Evolutionary conservation across 108 stramenopile genomes (phyloP).

Genomic region (Fragilaria crotonensis): DNA sequence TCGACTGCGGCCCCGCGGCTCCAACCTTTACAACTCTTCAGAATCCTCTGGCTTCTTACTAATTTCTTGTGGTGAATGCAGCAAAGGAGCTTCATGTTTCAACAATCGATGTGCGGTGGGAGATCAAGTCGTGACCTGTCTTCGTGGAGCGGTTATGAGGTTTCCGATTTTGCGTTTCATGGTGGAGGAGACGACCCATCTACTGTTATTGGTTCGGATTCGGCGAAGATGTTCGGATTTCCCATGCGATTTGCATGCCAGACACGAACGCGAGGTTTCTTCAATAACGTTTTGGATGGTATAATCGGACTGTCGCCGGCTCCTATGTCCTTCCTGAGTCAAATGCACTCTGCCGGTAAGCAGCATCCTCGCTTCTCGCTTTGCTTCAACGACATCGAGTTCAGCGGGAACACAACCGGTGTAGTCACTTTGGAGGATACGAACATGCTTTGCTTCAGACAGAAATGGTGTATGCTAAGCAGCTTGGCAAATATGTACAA

Average conservation of each 20-base stretch:
- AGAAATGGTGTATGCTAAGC: conserved; percentile 38
- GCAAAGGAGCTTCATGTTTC: neutral
- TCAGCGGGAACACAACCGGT: neutral
- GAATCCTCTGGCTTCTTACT: neutral
- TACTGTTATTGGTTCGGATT: conserved; percentile 5
- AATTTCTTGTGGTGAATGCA: neutral
- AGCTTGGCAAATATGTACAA: conserved; percentile 1
- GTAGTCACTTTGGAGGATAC: conserved; percentile 32
- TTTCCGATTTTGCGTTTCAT: conserved; percentile 25
- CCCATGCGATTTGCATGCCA: conserved; percentile 45
- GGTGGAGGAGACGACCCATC: conserved; percentile 26
- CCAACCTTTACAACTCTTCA: neutral
- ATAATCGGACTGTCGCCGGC: conserved; percentile 30
- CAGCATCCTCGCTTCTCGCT: conserved; percentile 27
- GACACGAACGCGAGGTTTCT: conserved; percentile 35
- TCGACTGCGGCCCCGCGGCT: conserved; percentile 7
- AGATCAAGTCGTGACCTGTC: conserved; percentile 21
- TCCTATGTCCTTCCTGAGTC: conserved; percentile 34
- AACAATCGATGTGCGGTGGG: conserved; percentile 11
- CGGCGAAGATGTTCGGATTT: conserved; percentile 24
- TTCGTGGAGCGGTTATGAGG: conserved; percentile 37
- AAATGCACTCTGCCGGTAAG: conserved; percentile 36
- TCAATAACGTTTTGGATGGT: conserved; percentile 38
- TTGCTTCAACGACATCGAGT: conserved; percentile 19
- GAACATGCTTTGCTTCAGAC: conserved; percentile 23